Base-by-base conservation (phyloP, 2,329 filamentous ascomycete genomes). In the Aspergillus cejpii region DNA sequence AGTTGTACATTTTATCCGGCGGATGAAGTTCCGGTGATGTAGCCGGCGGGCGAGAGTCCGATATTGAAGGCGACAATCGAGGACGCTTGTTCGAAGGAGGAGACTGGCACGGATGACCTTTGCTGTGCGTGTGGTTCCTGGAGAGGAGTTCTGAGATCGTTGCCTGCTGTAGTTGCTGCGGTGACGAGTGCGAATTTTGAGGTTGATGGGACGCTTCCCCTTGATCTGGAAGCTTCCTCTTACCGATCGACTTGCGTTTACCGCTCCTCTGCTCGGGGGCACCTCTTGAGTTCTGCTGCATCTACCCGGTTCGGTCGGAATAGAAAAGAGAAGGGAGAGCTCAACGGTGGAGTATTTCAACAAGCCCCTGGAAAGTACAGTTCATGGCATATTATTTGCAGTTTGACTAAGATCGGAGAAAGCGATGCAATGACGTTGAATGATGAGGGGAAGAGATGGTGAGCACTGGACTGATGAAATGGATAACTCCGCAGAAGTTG, bases 1-100 rank as follows among this genome's bases (percentile, higher is more conserved):
- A 78, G 48, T 65, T 73, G 57, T 79, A 78, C 76, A 79, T 80
- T 51, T 70, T 74, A 49, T 70, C 68, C 61, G 59, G 59, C 46
- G 55, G 64, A 37, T 48, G 50, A 14, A 52, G 39, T 11, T 41
- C 46, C 28, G 47, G 43, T 20, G 54, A 37, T 34, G 50, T 38
- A 15, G 26, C 38, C 17, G 52, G 49, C 27, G 52, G 38, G 12
- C 38, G 19, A 34, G 45, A 47, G 29, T 44, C 49, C 12, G 62
- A 51, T 10, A 59, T 52, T 24, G 59, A 50, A 29, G 56, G 53
- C 27, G 64, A 65, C 38, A 61, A 47, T 47, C 64, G 66, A 34
- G 58, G 56, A 37, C 71, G 70, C 53, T 76, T 76, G 51, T 54
- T 65, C 33, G 54, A 56, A 12, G 68, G 65, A 17, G 65, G 65